These are phyloP conservation scores for Nannizzia gypsea DNA, from an alignment of 2,329 filamentous ascomycete species.

Conservation along the genomic window DNA sequence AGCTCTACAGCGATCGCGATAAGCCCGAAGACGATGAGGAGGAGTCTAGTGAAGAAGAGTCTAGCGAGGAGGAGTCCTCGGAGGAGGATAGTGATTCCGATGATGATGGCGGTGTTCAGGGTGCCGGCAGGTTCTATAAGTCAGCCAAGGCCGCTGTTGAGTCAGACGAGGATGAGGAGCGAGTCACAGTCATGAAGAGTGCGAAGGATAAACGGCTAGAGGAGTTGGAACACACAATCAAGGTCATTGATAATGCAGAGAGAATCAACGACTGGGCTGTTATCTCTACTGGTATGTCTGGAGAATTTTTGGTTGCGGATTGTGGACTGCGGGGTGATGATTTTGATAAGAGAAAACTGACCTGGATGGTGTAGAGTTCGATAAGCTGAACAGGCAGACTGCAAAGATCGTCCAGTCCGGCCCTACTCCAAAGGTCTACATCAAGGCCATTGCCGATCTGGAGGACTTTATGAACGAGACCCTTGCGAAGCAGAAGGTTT, in stretches of 20 bases:
- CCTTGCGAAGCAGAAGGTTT: conserved; percentile 88
- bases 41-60: conserved; percentile 41
- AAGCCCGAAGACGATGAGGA: conserved; percentile 44
- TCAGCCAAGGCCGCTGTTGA: conserved; percentile 47
- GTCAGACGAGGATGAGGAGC: conserved; percentile 75
- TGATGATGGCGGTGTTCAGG: conserved; percentile 50
- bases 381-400: conserved; percentile 83
- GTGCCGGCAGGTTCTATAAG: conserved; percentile 75
- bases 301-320: background rate
- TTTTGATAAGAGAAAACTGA: background rate
- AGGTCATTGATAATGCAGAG: conserved; percentile 86
- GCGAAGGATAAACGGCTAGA: conserved; percentile 96
- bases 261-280: conserved; percentile 98
- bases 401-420: conserved; percentile 64
- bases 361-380: conserved; percentile 56
- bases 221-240: conserved; percentile 81
- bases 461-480: conserved; percentile 93
- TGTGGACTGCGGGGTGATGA: background rate
- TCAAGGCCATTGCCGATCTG: conserved; percentile 84
- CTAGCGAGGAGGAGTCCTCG: conserved; percentile 45
- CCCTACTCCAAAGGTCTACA: conserved; percentile 78
- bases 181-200: conserved; percentile 80
- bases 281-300: conserved; percentile 65
- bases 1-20: conserved; percentile 74
- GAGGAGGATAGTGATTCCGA: conserved; percentile 44